Evolutionary conservation across 108 stramenopile genomes (phyloP).

Genomic region (Poteriospumella lacustris): DNA sequence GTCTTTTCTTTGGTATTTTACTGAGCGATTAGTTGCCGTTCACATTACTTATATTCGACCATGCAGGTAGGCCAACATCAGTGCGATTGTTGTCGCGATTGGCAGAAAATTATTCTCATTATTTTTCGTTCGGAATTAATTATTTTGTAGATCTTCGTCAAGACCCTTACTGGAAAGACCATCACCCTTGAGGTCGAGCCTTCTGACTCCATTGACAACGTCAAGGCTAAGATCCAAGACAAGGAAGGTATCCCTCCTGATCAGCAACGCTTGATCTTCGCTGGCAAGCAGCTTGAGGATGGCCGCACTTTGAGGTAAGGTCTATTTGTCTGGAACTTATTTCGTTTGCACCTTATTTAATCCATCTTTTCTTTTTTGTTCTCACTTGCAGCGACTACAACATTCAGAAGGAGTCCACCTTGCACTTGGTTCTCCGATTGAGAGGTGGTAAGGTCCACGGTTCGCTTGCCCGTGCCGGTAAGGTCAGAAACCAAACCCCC

Average conservation of each 20-base stretch:
- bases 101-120: neutral
- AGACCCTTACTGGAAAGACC: slow-evolving; percentile 94
- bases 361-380: neutral
- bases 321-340: neutral
- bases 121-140: neutral
- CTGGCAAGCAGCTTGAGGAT: slow-evolving; percentile 93
- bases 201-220: slow-evolving; percentile 88
- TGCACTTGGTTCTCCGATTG: slow-evolving; percentile 82
- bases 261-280: slow-evolving; percentile 93
- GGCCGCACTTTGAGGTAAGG: slow-evolving; percentile 67
- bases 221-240: slow-evolving; percentile 89
- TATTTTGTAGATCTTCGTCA: slow-evolving; percentile 61
- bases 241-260: slow-evolving; percentile 94
- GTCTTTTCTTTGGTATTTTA: too few relatives aligned
- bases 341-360: too few relatives aligned
- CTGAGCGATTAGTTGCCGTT: too few relatives aligned
- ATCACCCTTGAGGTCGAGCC: slow-evolving; percentile 98
- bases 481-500: slow-evolving; percentile 99
- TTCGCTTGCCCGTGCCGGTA: slow-evolving; percentile 99
- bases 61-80: neutral
- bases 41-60: neutral
- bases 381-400: slow-evolving; percentile 75
- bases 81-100: neutral
- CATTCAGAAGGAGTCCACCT: slow-evolving; percentile 94
- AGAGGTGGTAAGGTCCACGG: slow-evolving; percentile 97